Percentiles rank a stretch among this genome's conserved stretches.
phyloP scores from a whole-genome alignment of 2,329 filamentous ascomycete genomes.

The Akanthomyces muscarius region DNA sequence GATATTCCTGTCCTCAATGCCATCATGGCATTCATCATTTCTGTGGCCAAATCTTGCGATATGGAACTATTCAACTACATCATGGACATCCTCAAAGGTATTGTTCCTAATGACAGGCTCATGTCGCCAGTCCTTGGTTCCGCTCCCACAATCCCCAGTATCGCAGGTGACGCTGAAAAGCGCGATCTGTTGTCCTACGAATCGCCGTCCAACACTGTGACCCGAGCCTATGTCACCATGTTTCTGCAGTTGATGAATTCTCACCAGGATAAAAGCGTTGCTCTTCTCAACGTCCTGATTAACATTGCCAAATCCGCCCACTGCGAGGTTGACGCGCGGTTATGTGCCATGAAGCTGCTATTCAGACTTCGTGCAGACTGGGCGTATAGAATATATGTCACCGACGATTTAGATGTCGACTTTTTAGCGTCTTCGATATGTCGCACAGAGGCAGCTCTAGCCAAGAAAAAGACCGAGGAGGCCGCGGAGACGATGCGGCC shows the following conservation, averaged over 20 bases:
- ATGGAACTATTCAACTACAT: conserved; percentile 57
- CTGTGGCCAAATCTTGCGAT: conserved; percentile 58
- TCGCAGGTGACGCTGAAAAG: conserved; percentile 22
- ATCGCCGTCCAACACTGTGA: conserved; percentile 66
- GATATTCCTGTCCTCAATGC: conserved; percentile 63
- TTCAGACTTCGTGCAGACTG: conserved; percentile 83
- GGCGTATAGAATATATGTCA: conserved; percentile 70
- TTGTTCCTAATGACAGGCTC: conserved; percentile 47
- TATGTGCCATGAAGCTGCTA: conserved; percentile 72
- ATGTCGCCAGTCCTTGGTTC: conserved; percentile 39
- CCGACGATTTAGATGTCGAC: conserved; percentile 65
- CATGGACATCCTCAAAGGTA: conserved; percentile 47
- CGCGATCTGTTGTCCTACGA: conserved; percentile 25
- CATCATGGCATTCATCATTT: conserved; percentile 60
- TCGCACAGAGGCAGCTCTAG: conserved; percentile 54
- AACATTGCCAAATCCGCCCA: conserved; percentile 56
- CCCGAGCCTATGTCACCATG: conserved; percentile 67
- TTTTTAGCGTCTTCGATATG: conserved; percentile 68
- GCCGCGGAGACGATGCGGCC: conserved; percentile 41
- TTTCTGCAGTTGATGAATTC: conserved; percentile 70
- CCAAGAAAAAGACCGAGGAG: conserved; percentile 50
- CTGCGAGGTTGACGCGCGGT: conserved; percentile 63
- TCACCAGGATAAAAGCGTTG: conserved; percentile 60
- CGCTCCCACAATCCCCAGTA: conserved; percentile 24
- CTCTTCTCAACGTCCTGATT: conserved; percentile 60